Conservation (phyloP, 2,329 filamentous ascomycete species). For the Lasiodiplodia theobromae region DNA sequence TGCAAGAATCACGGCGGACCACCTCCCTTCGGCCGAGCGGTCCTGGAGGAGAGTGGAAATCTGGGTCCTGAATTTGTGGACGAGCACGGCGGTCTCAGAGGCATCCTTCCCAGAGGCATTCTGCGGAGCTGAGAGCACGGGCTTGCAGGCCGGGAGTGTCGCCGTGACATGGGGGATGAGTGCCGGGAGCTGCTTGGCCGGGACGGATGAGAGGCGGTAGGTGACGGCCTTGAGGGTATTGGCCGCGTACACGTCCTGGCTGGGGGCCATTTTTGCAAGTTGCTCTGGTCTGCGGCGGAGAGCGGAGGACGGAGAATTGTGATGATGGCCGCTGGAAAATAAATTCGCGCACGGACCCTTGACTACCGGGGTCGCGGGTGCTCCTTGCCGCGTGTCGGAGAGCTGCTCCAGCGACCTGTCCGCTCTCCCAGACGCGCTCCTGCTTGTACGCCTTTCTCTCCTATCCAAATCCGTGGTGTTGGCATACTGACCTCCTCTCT, state of each 20-base stretch:
- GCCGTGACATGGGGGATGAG: constrained; percentile 73
- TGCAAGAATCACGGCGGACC: constrained; percentile 77
- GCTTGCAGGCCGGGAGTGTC: constrained; percentile 61
- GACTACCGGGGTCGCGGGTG: constrained; percentile 15
- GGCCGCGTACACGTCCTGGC: constrained; percentile 12
- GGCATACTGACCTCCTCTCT: constrained; percentile 2
- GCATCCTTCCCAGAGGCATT: constrained; percentile 65
- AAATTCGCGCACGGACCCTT: constrained; percentile 19
- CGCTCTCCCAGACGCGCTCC: constrained; percentile 26
- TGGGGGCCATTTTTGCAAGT: constrained; percentile 22
- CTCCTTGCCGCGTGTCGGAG: constrained; percentile 28
- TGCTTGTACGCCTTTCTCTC: constrained; percentile 19
- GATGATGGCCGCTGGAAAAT: constrained; percentile 15
- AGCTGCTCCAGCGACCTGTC: constrained; percentile 16
- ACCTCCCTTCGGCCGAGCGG: constrained; percentile 75
- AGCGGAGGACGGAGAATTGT: constrained; percentile 11
- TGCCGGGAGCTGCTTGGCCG: constrained; percentile 75
- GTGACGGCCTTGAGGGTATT: constrained; percentile 57
- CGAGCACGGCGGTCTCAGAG: constrained; percentile 71
- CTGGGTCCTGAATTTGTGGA: constrained; percentile 83
- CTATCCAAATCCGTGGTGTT: not conserved
- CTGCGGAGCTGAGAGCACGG: constrained; percentile 68
- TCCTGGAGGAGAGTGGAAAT: constrained; percentile 81
- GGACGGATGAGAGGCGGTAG: constrained; percentile 73
- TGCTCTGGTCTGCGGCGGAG: not conserved